Conservation (phyloP, 2,329 filamentous ascomycete species). For the Penicillium brevicompactum region DNA sequence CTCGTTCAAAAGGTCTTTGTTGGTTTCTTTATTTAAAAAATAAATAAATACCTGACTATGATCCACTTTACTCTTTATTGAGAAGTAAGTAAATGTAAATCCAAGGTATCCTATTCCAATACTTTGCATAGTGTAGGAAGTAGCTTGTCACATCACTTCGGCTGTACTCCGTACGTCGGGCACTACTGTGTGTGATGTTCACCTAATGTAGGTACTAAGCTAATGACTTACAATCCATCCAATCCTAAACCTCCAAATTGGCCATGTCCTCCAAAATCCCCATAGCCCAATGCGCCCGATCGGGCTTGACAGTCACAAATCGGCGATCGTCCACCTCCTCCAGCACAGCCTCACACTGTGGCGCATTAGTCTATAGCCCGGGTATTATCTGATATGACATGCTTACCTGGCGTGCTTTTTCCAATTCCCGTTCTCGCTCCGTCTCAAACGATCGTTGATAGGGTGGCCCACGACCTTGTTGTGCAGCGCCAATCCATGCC, state of each 20-base stretch:
- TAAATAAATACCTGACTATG: no score
- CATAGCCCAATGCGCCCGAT: conserved; percentile 73
- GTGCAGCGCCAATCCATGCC: conserved; percentile 75
- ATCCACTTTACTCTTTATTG: no score
- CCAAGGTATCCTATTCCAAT: no score
- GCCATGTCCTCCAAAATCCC: conserved; percentile 80
- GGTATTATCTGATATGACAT: not conserved
- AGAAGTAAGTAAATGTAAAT: no score
- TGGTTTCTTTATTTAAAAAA: no score
- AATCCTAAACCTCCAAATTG: conserved; percentile 57
- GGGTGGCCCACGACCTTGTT: conserved; percentile 73
- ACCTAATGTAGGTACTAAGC: conserved; percentile 6
- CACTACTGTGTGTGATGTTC: conserved; percentile 5
- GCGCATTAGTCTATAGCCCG: conserved; percentile 20
- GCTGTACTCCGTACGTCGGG: not conserved
- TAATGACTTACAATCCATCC: not conserved
- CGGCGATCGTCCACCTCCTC: conserved; percentile 48
- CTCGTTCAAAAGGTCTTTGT: no score
- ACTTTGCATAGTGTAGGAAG: no score
- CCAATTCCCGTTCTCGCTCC: conserved; percentile 10
- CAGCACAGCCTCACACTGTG: conserved; percentile 17
- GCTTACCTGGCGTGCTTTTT: conserved; percentile 16
- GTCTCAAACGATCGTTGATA: conserved; percentile 54
- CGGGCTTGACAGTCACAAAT: conserved; percentile 63
- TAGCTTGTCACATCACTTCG: conserved; percentile 2